Percentiles rank a stretch among this genome's conserved stretches.
Evolutionary conservation across 1,284 basidiomycete species (phyloP).

Genomic region (Lentinula novae-zelandiae): DNA sequence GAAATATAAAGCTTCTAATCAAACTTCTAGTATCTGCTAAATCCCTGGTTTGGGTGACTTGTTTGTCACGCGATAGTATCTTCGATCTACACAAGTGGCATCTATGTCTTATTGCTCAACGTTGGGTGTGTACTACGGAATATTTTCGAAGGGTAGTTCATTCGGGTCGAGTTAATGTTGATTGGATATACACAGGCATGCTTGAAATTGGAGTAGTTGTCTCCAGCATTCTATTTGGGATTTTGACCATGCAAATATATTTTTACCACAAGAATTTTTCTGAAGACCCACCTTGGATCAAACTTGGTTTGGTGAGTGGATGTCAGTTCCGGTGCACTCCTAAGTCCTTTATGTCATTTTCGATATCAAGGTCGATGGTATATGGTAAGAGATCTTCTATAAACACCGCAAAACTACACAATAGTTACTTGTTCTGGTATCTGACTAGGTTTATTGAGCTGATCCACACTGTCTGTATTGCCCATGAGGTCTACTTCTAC

Average conservation of each 20-base stretch:
- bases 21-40: too few species aligned
- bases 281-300: background rate
- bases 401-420: background rate
- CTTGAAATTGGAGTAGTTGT: slow-evolving; percentile 6
- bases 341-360: too few species aligned
- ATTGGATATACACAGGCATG: background rate
- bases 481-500: background rate
- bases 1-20: too few species aligned
- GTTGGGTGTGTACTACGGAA: background rate
- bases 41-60: too few species aligned
- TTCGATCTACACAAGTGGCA: too few species aligned
- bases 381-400: background rate
- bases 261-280: slow-evolving; percentile 1
- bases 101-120: background rate
- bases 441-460: background rate
- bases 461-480: background rate
- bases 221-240: background rate
- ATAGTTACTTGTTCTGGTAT: background rate
- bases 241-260: slow-evolving; percentile 4
- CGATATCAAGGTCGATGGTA: background rate
- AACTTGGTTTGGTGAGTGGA: background rate
- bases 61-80: too few species aligned
- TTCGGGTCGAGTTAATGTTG: background rate
- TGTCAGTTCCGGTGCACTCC: background rate
- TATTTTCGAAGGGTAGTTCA: background rate